Base-by-base conservation (phyloP, 768 basidiomycete genomes). In the Fistulinella prunicolor region DNA sequence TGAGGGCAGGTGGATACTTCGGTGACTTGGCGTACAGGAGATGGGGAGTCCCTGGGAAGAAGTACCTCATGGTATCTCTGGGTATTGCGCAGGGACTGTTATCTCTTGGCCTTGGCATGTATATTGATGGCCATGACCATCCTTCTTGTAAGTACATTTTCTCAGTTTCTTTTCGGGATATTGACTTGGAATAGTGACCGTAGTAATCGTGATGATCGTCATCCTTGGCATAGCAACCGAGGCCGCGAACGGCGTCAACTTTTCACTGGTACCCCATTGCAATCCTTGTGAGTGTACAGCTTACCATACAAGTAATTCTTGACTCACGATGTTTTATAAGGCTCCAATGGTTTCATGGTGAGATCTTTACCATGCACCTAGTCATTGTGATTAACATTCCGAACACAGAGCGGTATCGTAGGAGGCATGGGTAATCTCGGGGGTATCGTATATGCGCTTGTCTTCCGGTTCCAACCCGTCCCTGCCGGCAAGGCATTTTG, bases 241-340 rank as follows among this genome's bases (percentile, higher is more conserved):
- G 56, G 61, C 72, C 12, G 77, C 67, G 0, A 80, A 80, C 50
- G 79, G 79, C 6, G 71, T 73, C 3, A 78, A 73, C 55, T 79
- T 78, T 51, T 63, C 75, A n/a, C 68, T 76, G 36, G 74, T 77
- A 0, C 77, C 78, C 0, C 77, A 78, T 52, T 75, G 75, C 59
- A 76, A 75, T 51, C 57, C 74, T 12, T 66, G 67, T 62, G 64
- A 62, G 54, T 69, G 4, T n/a, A n/a, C 13, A 14, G 30, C 13
- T 32, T 32, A 6, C 30, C 6, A 10, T 32, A 4, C 13, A 12
- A 28, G 30, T 32, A 14, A 32, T 32, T 32, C 5, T 21, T 38
- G 26, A 47, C 12, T 17, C 6, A 40, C n/a, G 23, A 14, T 20
- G 10, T 8, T 42, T 29, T 14, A 23, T 20, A 46, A 55, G 56